Percentiles rank a stretch among this genome's conserved stretches.
phyloP scores from a whole-genome alignment of 495 filamentous ascomycete genomes.

The Cercophora newfieldiana region DNA sequence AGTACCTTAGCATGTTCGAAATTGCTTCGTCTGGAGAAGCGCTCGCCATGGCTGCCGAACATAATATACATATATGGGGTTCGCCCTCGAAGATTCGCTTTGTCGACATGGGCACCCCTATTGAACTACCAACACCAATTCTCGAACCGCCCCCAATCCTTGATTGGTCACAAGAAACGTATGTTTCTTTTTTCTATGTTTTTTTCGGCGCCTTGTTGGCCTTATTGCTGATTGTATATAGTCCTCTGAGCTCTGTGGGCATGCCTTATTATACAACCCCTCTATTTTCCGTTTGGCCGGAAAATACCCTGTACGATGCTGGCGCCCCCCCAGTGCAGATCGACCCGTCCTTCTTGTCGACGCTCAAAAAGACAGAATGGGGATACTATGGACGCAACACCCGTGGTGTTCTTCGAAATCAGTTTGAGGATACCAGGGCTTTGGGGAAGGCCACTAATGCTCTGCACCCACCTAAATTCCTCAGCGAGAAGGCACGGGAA shows the following conservation, averaged over 20 bases:
- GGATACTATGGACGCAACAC: constrained; percentile 77
- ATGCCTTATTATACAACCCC: constrained; percentile 91
- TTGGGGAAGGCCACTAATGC: constrained; percentile 55
- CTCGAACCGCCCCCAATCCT: constrained; percentile 43
- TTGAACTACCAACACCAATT: constrained; percentile 70
- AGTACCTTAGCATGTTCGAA: constrained; percentile 70
- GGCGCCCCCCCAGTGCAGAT: constrained; percentile 77
- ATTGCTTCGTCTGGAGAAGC: constrained; percentile 90
- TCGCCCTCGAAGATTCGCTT: constrained; percentile 88
- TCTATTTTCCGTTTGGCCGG: constrained; percentile 87
- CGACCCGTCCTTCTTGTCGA: constrained; percentile 69
- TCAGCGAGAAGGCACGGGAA: constrained; percentile 87
- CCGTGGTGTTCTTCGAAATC: constrained; percentile 71
- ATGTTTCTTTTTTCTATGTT: constrained; percentile 51
- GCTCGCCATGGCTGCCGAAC: constrained; percentile 75
- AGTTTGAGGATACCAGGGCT: constrained; percentile 74
- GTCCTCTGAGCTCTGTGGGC: constrained; percentile 79
- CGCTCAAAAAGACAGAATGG: constrained; percentile 66
- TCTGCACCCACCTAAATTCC: constrained; percentile 73
- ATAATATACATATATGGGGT: constrained; percentile 88
- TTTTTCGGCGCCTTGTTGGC: not conserved
- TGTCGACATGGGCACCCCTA: constrained; percentile 75
- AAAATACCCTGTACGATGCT: constrained; percentile 74
- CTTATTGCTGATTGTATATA: constrained; percentile 35
- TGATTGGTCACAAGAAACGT: constrained; percentile 71